Evolutionary conservation across 1,284 basidiomycete genomes (phyloP).

Genomic region (Macrocystidia cucumis): DNA sequence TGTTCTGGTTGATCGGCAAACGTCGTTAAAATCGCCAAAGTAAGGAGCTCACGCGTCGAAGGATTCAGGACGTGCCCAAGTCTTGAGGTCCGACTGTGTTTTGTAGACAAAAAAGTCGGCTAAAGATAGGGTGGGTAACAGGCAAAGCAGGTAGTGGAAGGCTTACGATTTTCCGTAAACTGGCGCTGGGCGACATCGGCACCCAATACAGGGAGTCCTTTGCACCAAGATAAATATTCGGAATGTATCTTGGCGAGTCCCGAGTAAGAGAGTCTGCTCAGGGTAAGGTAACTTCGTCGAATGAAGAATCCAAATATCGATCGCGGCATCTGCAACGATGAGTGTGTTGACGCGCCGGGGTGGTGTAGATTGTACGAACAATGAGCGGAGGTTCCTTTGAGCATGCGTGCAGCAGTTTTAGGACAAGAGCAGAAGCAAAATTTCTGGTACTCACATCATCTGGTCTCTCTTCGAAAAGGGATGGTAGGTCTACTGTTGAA

Average conservation of each 20-base stretch:
- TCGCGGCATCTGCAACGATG: constrained; percentile 51
- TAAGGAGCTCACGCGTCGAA: constrained; percentile 46
- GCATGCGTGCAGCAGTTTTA: not conserved
- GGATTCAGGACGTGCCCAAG: constrained; percentile 52
- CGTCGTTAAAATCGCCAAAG: not conserved
- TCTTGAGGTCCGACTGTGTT: constrained; percentile 56
- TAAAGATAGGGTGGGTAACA: too few relatives aligned
- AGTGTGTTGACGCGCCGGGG: too few relatives aligned
- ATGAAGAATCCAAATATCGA: constrained; percentile 76
- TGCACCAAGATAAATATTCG: constrained; percentile 62
- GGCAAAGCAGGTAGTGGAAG: too few relatives aligned
- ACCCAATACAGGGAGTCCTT: too few relatives aligned
- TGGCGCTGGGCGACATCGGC: too few relatives aligned
- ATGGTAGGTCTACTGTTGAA: constrained; percentile 44
- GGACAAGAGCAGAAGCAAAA: not conserved
- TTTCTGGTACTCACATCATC: constrained; percentile 30
- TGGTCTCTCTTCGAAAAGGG: constrained; percentile 45
- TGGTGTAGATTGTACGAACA: constrained; percentile 17
- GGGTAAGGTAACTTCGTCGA: constrained; percentile 66
- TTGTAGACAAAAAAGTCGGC: constrained; percentile 56
- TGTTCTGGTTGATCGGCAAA: constrained; percentile 20
- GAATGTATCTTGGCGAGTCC: constrained; percentile 54
- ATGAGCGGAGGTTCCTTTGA: constrained; percentile 30
- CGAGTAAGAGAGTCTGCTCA: constrained; percentile 65
- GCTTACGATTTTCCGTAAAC: too few relatives aligned